phyloP scores from a whole-genome alignment of 441 rosid species.

The Brassica hybrid region DNA sequence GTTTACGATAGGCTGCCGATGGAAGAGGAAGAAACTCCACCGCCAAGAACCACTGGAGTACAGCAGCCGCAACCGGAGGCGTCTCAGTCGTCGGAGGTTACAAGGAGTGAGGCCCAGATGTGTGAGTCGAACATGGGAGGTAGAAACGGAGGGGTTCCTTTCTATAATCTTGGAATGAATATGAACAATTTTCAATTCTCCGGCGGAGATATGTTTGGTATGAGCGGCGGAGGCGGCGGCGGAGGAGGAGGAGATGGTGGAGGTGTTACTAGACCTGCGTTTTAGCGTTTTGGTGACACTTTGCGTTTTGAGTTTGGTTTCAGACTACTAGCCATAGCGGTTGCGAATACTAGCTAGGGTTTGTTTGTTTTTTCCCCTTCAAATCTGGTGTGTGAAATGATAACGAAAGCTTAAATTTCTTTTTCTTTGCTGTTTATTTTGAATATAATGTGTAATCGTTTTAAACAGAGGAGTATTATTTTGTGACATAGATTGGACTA shows the following conservation, averaged over 20 bases:
- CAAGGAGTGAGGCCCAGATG: conserved; percentile 43
- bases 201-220: conserved; percentile 52
- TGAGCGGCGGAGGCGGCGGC: conserved; percentile 33
- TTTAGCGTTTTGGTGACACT: conserved; percentile 44
- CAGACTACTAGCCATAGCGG: conserved; percentile 21
- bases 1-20: conserved; percentile 68
- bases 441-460: conserved; percentile 24
- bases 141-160: conserved; percentile 48
- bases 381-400: conserved; percentile 35
- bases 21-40: conserved; percentile 51
- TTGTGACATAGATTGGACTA: conserved; percentile 13
- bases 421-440: conserved; percentile 20
- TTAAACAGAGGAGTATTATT: conserved; percentile 6
- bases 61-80: conserved; percentile 49
- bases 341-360: conserved; percentile 37
- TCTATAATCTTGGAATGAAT: conserved; percentile 59
- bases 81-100: conserved; percentile 58
- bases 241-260: conserved; percentile 25
- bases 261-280: conserved; percentile 48
- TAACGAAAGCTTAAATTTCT: background rate
- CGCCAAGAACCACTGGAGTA: conserved; percentile 29
- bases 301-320: conserved; percentile 37
- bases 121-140: conserved; percentile 44
- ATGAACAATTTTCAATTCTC: conserved; percentile 56
- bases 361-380: background rate